Evolutionary conservation across 2,329 filamentous ascomycete genomes (phyloP).

Genomic region (Xylariaceae sp.): DNA sequence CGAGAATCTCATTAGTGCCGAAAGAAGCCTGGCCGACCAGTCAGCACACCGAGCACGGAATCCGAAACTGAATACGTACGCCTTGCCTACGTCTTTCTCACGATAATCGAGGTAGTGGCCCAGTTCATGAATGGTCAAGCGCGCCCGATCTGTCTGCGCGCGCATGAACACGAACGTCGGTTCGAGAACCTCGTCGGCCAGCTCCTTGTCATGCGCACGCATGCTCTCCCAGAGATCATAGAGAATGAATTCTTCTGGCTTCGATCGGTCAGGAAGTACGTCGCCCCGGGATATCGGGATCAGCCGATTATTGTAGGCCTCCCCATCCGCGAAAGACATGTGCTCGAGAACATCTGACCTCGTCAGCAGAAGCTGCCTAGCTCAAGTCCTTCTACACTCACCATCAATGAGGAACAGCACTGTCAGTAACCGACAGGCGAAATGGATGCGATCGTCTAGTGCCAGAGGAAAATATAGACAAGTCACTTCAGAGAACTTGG

Average conservation of each 20-base stretch:
- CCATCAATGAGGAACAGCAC: constrained; percentile 5
- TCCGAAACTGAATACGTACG: constrained; percentile 21
- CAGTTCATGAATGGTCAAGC: constrained; percentile 24
- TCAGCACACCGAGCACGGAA: too few species aligned
- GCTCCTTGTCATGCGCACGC: constrained; percentile 29
- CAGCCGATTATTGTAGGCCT: constrained; percentile 33
- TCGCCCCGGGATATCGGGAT: constrained; percentile 33
- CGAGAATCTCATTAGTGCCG: constrained; percentile 34
- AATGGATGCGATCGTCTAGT: constrained; percentile 3
- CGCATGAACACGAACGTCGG: constrained; percentile 37
- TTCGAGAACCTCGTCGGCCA: constrained; percentile 36
- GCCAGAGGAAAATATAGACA: constrained; percentile 3
- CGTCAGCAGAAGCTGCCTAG: too few species aligned
- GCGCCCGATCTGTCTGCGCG: constrained; percentile 33
- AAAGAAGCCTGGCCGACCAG: constrained; percentile 24
- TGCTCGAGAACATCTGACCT: constrained; percentile 35
- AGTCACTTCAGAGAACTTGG: not conserved
- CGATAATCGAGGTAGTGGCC: constrained; percentile 35
- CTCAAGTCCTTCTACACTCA: too few species aligned
- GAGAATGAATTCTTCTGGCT: constrained; percentile 35
- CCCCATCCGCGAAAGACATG: constrained; percentile 37
- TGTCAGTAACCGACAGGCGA: constrained; percentile 1
- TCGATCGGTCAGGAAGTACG: constrained; percentile 24
- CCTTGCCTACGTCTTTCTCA: constrained; percentile 36
- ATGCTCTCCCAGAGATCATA: constrained; percentile 39